A percentile compares a stretch with the other conserved stretches of the same genome.
phyloP scores from a whole-genome alignment of 352 stramenopile species.

The Pythium rhizo-oryzae region DNA sequence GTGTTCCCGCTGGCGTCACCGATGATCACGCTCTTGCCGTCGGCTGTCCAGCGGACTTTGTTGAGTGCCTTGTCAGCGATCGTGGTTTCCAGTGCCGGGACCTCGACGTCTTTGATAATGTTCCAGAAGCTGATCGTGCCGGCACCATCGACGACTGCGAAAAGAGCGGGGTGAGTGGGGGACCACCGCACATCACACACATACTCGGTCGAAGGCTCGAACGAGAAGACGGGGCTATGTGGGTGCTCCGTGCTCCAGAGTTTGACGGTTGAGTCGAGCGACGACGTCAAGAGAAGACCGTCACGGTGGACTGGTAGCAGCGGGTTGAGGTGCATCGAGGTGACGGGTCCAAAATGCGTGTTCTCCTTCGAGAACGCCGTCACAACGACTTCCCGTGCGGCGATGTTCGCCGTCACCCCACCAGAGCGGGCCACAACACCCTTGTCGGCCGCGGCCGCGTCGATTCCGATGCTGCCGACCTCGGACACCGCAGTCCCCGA shows the following conservation, averaged over 20 bases:
- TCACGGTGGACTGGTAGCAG: slow-evolving; percentile 72
- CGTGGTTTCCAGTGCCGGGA: slow-evolving; percentile 64
- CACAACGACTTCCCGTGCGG: slow-evolving; percentile 70
- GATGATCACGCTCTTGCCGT: slow-evolving; percentile 80
- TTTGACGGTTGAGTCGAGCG: slow-evolving; percentile 88
- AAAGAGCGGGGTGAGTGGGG: slow-evolving; percentile 73
- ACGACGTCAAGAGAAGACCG: slow-evolving; percentile 78
- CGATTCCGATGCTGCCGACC: slow-evolving; percentile 22
- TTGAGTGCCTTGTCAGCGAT: slow-evolving; percentile 77
- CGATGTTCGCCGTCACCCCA: slow-evolving; percentile 14
- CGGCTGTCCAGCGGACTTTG: slow-evolving; percentile 81
- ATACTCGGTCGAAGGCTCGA: slow-evolving; percentile 89
- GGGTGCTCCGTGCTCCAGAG: slow-evolving; percentile 85
- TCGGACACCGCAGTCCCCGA: slow-evolving; percentile 10
- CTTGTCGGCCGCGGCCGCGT: slow-evolving; percentile 37
- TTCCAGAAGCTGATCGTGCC: slow-evolving; percentile 84
- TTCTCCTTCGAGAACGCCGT: slow-evolving; percentile 59
- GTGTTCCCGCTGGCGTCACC: slow-evolving; percentile 78
- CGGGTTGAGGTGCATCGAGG: slow-evolving; percentile 86
- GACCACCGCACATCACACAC: slow-evolving; percentile 90
- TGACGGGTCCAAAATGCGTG: slow-evolving; percentile 83
- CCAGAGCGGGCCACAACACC: slow-evolving; percentile 28
- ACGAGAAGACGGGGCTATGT: slow-evolving; percentile 70
- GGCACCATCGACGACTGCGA: slow-evolving; percentile 80
- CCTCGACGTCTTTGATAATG: slow-evolving; percentile 83